A percentile compares a stretch with the other conserved stretches of the same genome.
Evolutionary conservation across 2,329 filamentous ascomycete genomes (phyloP).

Genomic region (Ceratocystis lukuohia): DNA sequence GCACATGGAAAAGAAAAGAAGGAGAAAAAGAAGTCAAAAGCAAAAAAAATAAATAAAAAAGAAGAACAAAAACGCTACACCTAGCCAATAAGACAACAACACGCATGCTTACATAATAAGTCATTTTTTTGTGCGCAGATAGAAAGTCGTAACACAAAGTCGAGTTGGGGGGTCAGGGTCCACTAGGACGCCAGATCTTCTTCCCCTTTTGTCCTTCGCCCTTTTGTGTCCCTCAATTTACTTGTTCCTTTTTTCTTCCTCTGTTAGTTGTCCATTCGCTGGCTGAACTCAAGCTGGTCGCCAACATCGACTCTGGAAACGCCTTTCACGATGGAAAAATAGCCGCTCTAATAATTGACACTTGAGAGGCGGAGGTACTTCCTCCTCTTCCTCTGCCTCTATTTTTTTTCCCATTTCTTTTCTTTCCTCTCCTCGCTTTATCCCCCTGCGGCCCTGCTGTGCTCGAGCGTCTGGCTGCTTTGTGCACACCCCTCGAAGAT

Average conservation of each 20-base stretch:
- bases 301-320: background rate
- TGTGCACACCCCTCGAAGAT: constrained; percentile 1
- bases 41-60: background rate
- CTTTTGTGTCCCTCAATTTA: background rate
- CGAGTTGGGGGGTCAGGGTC: background rate
- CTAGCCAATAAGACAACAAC: background rate
- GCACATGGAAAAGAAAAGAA: background rate
- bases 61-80: background rate
- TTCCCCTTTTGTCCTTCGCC: too few relatives aligned
- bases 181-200: background rate
- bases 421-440: background rate
- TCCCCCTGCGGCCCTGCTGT: background rate
- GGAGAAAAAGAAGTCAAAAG: background rate
- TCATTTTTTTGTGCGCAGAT: background rate
- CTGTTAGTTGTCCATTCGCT: background rate
- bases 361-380: background rate
- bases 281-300: background rate
- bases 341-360: background rate
- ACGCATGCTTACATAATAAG: background rate
- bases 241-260: background rate
- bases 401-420: background rate
- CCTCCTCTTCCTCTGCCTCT: background rate
- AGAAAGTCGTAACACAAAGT: background rate
- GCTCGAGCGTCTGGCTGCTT: constrained; percentile 1
- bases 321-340: background rate